Percentiles rank a stretch among this genome's conserved stretches.
These are phyloP conservation scores for Penicillium malachiteum DNA, from an alignment of 495 filamentous ascomycete genomes.

Conservation along the genomic window DNA sequence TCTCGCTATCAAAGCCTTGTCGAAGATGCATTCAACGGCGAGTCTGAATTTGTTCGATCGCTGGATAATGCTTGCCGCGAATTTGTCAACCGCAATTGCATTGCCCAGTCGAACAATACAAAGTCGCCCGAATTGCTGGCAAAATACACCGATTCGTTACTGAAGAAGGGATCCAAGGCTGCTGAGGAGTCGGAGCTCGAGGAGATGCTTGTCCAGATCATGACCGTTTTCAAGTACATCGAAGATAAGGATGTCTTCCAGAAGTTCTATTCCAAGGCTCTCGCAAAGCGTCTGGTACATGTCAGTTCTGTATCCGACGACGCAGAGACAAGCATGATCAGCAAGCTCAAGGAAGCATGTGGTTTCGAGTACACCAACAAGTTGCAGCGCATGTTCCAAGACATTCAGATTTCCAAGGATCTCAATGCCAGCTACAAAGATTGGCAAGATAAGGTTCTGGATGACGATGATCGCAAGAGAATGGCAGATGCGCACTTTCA, in stretches of 20 bases:
- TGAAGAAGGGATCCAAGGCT: constrained; percentile 89
- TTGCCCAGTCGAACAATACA: constrained; percentile 88
- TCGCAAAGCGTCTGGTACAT: constrained; percentile 93
- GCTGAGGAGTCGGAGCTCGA: constrained; percentile 93
- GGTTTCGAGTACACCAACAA: constrained; percentile 99
- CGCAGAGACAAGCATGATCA: constrained; percentile 98
- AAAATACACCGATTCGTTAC: constrained; percentile 90
- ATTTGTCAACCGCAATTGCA: constrained; percentile 94
- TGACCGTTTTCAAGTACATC: constrained; percentile 99
- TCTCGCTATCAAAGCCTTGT: constrained; percentile 89
- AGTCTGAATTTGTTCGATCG: constrained; percentile 95
- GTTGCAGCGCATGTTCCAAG: constrained; percentile 99
- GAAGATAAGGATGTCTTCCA: constrained; percentile 99
- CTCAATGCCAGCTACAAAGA: constrained; percentile 84
- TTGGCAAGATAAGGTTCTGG: constrained; percentile 59
- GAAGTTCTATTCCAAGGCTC: constrained; percentile 97
- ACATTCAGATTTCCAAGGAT: constrained; percentile 98
- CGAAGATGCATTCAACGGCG: constrained; percentile 87
- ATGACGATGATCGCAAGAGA: constrained; percentile 59
- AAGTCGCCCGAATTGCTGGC: constrained; percentile 92
- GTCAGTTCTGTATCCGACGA: constrained; percentile 93
- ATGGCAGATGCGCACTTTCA: constrained; percentile 76
- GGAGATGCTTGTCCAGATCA: constrained; percentile 87
- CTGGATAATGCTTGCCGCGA: constrained; percentile 96
- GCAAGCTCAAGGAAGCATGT: constrained; percentile 97